Conservation (phyloP, 2,329 filamentous ascomycete genomes). For the Phaeosphaeriaceae sp. region DNA sequence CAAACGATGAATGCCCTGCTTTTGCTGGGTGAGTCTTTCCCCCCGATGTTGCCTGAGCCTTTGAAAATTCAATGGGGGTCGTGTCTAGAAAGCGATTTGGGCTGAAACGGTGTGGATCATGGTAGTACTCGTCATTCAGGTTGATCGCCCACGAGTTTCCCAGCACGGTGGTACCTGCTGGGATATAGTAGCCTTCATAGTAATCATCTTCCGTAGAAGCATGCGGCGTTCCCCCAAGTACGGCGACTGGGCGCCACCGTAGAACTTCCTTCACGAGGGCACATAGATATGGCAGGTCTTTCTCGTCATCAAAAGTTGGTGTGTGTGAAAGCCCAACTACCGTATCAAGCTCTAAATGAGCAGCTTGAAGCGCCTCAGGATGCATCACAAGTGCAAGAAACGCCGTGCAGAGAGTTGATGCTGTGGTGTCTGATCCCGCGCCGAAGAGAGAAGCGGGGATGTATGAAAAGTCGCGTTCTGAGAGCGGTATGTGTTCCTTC, state of each 20-base stretch:
- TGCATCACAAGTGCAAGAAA: constrained; percentile 58
- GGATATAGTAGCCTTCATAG: constrained; percentile 58
- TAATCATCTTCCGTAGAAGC: constrained; percentile 57
- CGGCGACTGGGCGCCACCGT: constrained; percentile 49
- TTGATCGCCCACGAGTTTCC: constrained; percentile 55
- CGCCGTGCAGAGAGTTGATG: constrained; percentile 56
- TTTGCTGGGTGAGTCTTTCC: constrained; percentile 39
- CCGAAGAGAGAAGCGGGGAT: constrained; percentile 55
- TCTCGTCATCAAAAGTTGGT: constrained; percentile 48
- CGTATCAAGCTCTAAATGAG: constrained; percentile 51
- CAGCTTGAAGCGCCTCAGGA: constrained; percentile 52
- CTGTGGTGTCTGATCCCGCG: constrained; percentile 59
- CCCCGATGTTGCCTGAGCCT: constrained; percentile 15
- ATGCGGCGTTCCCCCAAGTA: constrained; percentile 56
- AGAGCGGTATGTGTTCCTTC: constrained; percentile 49
- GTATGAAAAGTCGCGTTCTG: constrained; percentile 52
- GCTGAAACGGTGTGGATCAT: constrained; percentile 48
- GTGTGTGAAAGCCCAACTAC: constrained; percentile 40
- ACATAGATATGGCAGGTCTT: constrained; percentile 47
- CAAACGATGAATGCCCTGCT: constrained; percentile 43
- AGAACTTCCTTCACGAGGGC: constrained; percentile 48
- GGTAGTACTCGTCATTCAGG: constrained; percentile 50
- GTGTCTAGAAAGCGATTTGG: constrained; percentile 49
- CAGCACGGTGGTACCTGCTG: constrained; percentile 55
- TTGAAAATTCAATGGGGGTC: constrained; percentile 22